Evolutionary conservation across 306 rosid species (phyloP).

Genomic region (Malus orientalis): DNA sequence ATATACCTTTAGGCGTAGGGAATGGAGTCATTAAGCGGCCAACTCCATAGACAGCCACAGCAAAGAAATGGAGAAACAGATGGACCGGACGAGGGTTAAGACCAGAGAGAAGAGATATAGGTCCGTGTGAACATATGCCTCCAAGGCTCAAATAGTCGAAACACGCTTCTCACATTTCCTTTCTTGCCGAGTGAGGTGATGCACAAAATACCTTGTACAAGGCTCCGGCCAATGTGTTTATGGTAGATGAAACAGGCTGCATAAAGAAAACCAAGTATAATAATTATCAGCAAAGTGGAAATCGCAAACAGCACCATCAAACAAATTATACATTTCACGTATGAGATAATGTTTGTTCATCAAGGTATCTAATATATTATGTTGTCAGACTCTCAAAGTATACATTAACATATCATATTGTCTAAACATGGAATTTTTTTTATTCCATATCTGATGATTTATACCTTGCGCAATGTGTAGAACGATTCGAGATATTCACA

Average conservation of each 20-base stretch:
- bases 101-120: constrained; percentile 66
- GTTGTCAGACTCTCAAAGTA: no score
- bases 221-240: constrained; percentile 84
- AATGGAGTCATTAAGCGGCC: constrained; percentile 65
- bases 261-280: not conserved
- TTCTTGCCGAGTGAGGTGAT: constrained; percentile 61
- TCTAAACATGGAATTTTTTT: no score
- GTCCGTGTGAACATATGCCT: constrained; percentile 70
- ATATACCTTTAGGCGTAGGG: constrained; percentile 50
- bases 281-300: no score
- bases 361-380: no score
- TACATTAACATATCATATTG: no score
- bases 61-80: constrained; percentile 69
- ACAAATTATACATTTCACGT: not conserved
- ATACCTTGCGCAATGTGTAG: constrained; percentile 79
- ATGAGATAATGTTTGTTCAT: no score
- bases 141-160: constrained; percentile 79
- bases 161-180: constrained; percentile 70
- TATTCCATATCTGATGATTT: no score
- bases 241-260: constrained; percentile 82
- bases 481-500: constrained; percentile 79
- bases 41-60: constrained; percentile 70
- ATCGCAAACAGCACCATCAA: not conserved
- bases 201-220: constrained; percentile 72
- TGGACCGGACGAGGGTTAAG: constrained; percentile 58